These are phyloP conservation scores for Pholiota molesta DNA, from an alignment of 768 basidiomycete genomes.

Conservation along the genomic window DNA sequence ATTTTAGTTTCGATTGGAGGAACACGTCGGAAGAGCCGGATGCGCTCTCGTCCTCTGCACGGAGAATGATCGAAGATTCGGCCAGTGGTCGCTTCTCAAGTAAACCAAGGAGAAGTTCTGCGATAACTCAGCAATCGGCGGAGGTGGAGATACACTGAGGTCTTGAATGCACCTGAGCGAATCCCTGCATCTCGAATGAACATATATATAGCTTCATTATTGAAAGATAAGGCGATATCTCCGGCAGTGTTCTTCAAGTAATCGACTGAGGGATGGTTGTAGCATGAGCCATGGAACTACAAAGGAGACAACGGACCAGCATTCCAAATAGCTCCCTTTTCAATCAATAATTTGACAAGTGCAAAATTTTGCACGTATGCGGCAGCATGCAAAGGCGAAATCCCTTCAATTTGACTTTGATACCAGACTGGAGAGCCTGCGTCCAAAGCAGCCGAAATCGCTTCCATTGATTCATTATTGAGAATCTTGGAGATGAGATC, in stretches of 20 bases:
- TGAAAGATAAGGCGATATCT: slow-evolving; percentile 88
- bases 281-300: background rate
- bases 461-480: slow-evolving; percentile 43
- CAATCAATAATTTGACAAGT: slow-evolving; percentile 69
- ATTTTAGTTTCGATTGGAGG: slow-evolving; percentile 70
- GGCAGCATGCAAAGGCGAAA: slow-evolving; percentile 86
- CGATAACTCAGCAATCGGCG: slow-evolving; percentile 20
- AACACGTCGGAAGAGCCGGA: slow-evolving; percentile 69
- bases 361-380: slow-evolving; percentile 68
- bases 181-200: slow-evolving; percentile 92
- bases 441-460: slow-evolving; percentile 53
- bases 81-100: slow-evolving; percentile 52
- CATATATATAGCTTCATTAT: slow-evolving; percentile 73
- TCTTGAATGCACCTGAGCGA: slow-evolving; percentile 67
- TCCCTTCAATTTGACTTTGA: slow-evolving; percentile 79
- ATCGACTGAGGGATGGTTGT: slow-evolving; percentile 55
- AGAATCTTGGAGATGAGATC: slow-evolving; percentile 63
- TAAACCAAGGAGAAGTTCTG: slow-evolving; percentile 74
- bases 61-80: slow-evolving; percentile 41
- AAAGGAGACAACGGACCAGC: slow-evolving; percentile 50
- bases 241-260: slow-evolving; percentile 81
- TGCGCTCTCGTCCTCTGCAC: slow-evolving; percentile 55
- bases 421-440: slow-evolving; percentile 87
- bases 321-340: slow-evolving; percentile 92
- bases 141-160: slow-evolving; percentile 10